Percentiles rank a stretch among this genome's conserved stretches.
phyloP scores from a whole-genome alignment of 139 green algal species.

The Chloropicon primus region DNA sequence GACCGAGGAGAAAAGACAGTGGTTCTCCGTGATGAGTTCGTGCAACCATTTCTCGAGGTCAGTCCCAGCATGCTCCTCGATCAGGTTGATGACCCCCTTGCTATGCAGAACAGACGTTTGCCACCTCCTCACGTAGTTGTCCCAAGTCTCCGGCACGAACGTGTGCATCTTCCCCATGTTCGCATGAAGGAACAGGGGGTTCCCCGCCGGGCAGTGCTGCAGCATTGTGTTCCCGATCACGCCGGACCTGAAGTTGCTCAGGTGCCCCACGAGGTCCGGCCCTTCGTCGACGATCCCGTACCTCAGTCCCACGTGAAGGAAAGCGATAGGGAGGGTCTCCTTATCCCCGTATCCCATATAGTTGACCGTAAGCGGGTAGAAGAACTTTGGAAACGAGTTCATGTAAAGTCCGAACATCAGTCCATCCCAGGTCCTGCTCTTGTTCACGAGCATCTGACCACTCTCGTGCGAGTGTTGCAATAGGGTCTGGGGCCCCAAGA shows the following conservation, averaged over 20 bases:
- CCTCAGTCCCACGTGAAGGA: background rate
- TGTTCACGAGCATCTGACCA: background rate
- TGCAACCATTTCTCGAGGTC: background rate
- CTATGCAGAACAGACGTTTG: background rate
- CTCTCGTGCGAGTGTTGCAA: background rate
- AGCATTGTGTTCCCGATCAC: background rate
- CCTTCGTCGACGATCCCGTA: background rate
- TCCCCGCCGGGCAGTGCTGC: background rate
- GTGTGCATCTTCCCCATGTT: background rate
- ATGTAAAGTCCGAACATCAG: background rate
- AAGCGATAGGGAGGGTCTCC: background rate
- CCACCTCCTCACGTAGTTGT: background rate
- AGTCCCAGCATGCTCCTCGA: background rate
- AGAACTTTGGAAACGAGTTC: background rate
- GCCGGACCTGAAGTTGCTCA: background rate
- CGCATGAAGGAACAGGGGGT: background rate
- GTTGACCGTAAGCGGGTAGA: background rate
- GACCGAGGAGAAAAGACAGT: background rate
- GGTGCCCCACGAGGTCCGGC: background rate
- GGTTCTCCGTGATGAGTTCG: background rate
- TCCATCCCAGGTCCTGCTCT: background rate
- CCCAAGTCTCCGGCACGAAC: background rate
- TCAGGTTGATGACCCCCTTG: background rate
- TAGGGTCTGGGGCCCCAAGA: background rate
- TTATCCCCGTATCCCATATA: background rate